phyloP scores from a whole-genome alignment of 495 filamentous ascomycete genomes.

The Amniculicola lignicola region DNA sequence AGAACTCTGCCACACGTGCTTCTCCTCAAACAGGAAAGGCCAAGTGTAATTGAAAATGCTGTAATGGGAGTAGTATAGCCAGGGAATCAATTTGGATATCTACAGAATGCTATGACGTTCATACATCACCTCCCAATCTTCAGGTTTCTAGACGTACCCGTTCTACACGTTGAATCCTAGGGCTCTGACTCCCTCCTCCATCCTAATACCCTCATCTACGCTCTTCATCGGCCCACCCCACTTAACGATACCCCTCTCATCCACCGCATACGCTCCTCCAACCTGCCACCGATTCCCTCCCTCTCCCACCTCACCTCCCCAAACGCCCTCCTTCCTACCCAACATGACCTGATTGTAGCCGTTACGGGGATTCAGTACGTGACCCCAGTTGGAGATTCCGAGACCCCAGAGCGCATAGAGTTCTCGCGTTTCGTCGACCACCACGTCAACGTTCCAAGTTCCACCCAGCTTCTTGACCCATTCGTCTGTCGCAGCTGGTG shows the following conservation, averaged over 20 bases:
- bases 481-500: constrained; percentile 14
- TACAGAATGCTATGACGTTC: too few species aligned
- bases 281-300: constrained; percentile 26
- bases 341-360: constrained; percentile 22
- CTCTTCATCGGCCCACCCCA: constrained; percentile 28
- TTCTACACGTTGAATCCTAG: too few species aligned
- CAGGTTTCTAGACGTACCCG: too few species aligned
- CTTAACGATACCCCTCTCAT: constrained; percentile 21
- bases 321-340: constrained; percentile 22
- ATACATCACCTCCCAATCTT: too few species aligned
- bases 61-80: too few species aligned
- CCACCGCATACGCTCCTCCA: constrained; percentile 22
- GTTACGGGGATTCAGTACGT: constrained; percentile 25
- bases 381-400: constrained; percentile 28
- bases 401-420: constrained; percentile 27
- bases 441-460: constrained; percentile 24
- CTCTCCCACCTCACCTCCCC: constrained; percentile 23
- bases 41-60: too few species aligned
- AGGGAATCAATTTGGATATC: too few species aligned
- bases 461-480: constrained; percentile 21
- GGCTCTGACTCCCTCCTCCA: constrained; percentile 18
- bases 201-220: constrained; percentile 16
- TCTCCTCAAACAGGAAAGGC: too few species aligned
- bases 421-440: constrained; percentile 19
- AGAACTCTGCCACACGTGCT: too few species aligned